A percentile compares a stretch with the other conserved stretches of the same genome.
These are phyloP conservation scores for Heterobasidion occidentale DNA, from an alignment of 1,284 basidiomycete species.

Conservation along the genomic window DNA sequence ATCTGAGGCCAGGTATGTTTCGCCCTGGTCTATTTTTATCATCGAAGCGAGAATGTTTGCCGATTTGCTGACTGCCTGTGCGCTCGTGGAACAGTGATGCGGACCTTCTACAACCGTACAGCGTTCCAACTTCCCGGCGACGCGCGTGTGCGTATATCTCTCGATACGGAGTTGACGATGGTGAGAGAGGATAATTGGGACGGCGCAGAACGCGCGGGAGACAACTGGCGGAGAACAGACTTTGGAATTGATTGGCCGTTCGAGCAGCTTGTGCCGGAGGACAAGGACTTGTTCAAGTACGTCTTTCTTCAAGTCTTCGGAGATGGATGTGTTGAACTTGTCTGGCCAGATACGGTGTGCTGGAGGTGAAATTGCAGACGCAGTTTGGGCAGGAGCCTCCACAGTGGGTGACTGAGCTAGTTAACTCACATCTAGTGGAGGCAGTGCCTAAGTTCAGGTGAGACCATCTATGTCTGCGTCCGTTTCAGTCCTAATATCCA, in stretches of 20 bases:
- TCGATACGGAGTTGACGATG: slow-evolving; percentile 95
- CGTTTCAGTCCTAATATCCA: not conserved
- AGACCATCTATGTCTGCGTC: slow-evolving; percentile 5
- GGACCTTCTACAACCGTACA: slow-evolving; percentile 99
- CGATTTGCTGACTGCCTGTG: not conserved
- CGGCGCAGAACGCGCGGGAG: slow-evolving; percentile 63
- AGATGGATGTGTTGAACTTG: not conserved
- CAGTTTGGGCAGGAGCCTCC: slow-evolving; percentile 96
- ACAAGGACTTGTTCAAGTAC: slow-evolving; percentile 91
- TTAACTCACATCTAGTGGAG: slow-evolving; percentile 90
- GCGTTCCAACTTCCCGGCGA: slow-evolving; percentile 99
- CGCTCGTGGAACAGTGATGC: slow-evolving; percentile 57
- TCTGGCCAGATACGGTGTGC: slow-evolving; percentile 67
- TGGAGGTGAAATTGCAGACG: slow-evolving; percentile 97
- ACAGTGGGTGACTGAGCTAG: slow-evolving; percentile 92
- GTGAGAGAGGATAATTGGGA: slow-evolving; percentile 98
- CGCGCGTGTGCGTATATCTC: slow-evolving; percentile 94
- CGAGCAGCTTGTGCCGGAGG: slow-evolving; percentile 65
- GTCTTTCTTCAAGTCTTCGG: slow-evolving; percentile 16
- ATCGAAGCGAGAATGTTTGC: not conserved
- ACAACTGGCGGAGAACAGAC: slow-evolving; percentile 94
- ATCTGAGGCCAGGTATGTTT: slow-evolving; percentile 68
- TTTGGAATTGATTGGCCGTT: slow-evolving; percentile 93
- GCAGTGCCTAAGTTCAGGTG: slow-evolving; percentile 83
- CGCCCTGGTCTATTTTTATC: not conserved